Base-by-base conservation (phyloP, 352 stramenopile genomes). In the Phytophthora quininea region DNA sequence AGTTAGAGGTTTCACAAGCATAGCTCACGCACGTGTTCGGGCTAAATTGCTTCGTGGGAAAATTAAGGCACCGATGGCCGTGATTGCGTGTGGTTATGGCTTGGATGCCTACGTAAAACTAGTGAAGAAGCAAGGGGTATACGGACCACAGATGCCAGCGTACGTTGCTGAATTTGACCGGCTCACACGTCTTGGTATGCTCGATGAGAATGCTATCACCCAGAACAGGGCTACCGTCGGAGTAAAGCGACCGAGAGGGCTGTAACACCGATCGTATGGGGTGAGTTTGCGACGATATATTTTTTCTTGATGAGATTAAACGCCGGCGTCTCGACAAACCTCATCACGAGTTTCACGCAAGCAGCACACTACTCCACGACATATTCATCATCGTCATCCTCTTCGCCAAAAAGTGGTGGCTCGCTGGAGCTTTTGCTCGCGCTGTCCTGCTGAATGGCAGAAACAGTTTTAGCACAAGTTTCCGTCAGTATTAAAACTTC, bases 341-440 rank as follows among this genome's bases (percentile, higher is more conserved):
- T 24, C 19, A 12, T 12, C 19, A 14, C 38, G 3, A 46, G 9
- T 15, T 10, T 46, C 38, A 40, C 24, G 45, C 32, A 12, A 43
- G 51, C 35, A 51, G 45, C n/a, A 37, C 27, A 30, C 63, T 90
- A 92, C 14, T 92, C 82, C 49, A 92, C 84, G 14, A 92, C 67
- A 65, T 92, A 92, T 64, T 92, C 84, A 42, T 90, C 81, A 29
- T 90, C 84, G 2, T 91, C 82, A 1, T 84, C 80, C 12, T 87
- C 75, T 38, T 86, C 74, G 49, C 78, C 78, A 37, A 81, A 72
- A 27, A 37, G 60, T 51, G 2, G 66, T 11, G 35, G 10, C 35
- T 40, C 6, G 63, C 68, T 30, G 54, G 45, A 33, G 62, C 66
- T 27, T 83, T 73, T 29, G 69, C 72, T 6, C 63, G 66, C 29